A percentile compares a stretch with the other conserved stretches of the same genome.
Evolutionary conservation across 495 filamentous ascomycete species (phyloP).

Genomic region (Xylaria nigripes): DNA sequence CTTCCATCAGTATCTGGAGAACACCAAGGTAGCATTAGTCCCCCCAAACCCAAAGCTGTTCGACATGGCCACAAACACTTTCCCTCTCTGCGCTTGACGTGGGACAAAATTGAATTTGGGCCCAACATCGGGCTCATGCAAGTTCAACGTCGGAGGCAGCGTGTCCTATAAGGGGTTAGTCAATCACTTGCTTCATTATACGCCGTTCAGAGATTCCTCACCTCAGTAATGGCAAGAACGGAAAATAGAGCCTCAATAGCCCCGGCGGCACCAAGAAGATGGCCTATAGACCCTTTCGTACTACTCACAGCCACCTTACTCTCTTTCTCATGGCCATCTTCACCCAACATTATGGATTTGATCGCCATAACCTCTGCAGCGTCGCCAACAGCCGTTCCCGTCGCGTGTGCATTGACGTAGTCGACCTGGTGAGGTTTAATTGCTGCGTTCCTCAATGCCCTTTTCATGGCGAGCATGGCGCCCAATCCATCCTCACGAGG

Average conservation of each 20-base stretch:
- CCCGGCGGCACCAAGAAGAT: conserved; percentile 85
- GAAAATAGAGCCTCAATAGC: conserved; percentile 83
- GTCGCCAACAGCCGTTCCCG: conserved; percentile 77
- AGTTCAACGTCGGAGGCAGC: conserved; percentile 82
- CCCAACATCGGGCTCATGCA: conserved; percentile 57
- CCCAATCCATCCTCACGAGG: conserved; percentile 75
- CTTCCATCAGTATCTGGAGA: conserved; percentile 39
- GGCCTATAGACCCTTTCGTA: conserved; percentile 88
- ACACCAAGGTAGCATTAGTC: conserved; percentile 87
- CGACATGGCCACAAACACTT: conserved; percentile 68
- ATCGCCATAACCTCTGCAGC: conserved; percentile 83
- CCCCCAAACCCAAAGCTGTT: conserved; percentile 99
- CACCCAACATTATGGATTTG: conserved; percentile 63
- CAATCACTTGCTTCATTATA: not conserved
- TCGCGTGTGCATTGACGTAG: conserved; percentile 95
- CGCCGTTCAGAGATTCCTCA: conserved; percentile 31
- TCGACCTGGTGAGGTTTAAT: conserved; percentile 63
- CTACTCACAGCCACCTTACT: conserved; percentile 74
- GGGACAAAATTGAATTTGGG: conserved; percentile 87
- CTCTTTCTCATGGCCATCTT: conserved; percentile 54
- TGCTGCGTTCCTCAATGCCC: conserved; percentile 65
- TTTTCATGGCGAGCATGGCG: conserved; percentile 75
- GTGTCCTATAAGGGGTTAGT: conserved; percentile 47
- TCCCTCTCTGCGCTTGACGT: conserved; percentile 55
- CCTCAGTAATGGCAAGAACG: conserved; percentile 66